Conservation (phyloP, 352 stramenopile species). For the Globisporangium abappressorium region DNA sequence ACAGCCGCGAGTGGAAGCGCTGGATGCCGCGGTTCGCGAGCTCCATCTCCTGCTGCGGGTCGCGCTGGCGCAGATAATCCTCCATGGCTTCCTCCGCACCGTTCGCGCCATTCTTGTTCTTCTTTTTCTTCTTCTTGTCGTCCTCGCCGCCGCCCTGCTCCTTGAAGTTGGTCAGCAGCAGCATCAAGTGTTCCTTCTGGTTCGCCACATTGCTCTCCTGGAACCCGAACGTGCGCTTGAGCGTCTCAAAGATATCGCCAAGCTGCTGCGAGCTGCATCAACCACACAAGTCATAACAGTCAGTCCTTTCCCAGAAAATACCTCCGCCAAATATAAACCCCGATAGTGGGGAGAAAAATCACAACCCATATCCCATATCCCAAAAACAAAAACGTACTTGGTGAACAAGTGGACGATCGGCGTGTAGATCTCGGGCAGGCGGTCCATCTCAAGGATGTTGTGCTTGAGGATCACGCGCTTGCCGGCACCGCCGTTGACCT, state of each 20-base stretch:
- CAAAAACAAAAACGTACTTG: slow-evolving; percentile 28
- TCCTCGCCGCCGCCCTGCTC: slow-evolving; percentile 56
- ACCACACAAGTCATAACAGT: background rate
- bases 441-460: slow-evolving; percentile 75
- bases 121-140: no score
- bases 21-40: slow-evolving; percentile 73
- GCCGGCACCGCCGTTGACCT: slow-evolving; percentile 19
- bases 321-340: background rate
- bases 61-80: slow-evolving; percentile 17
- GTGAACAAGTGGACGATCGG: slow-evolving; percentile 48
- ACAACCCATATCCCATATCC: no score
- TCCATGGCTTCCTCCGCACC: no score
- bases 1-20: slow-evolving; percentile 71
- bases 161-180: slow-evolving; percentile 84
- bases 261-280: slow-evolving; percentile 31
- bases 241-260: slow-evolving; percentile 87
- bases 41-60: slow-evolving; percentile 68
- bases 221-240: slow-evolving; percentile 96
- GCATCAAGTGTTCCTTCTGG: slow-evolving; percentile 74
- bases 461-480: slow-evolving; percentile 42
- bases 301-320: no score
- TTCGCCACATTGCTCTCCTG: slow-evolving; percentile 86
- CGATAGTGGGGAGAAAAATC: background rate
- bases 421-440: slow-evolving; percentile 65
- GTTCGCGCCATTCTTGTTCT: no score